These are phyloP conservation scores for Linnemannia zychae DNA, from an alignment of 192 early-diverging fungal species.

Conservation along the genomic window DNA sequence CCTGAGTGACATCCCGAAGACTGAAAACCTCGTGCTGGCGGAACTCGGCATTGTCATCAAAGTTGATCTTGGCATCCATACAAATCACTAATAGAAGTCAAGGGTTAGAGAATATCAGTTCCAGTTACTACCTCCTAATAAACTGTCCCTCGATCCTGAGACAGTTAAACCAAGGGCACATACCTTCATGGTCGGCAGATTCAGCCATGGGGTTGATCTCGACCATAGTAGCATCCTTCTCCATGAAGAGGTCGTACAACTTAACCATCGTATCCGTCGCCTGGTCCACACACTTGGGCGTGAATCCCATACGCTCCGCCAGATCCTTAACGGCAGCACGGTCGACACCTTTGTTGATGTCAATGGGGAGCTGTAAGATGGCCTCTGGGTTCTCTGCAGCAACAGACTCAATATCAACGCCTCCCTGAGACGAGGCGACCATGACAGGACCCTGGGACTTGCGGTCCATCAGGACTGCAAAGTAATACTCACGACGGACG, in stretches of 20 bases:
- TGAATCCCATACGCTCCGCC: slow-evolving; percentile 94
- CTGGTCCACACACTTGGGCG: slow-evolving; percentile 80
- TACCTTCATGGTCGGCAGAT: slow-evolving; percentile 87
- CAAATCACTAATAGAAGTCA: slow-evolving; percentile 71
- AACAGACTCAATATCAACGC: slow-evolving; percentile 98
- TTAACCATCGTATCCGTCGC: slow-evolving; percentile 93
- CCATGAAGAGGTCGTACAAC: slow-evolving; percentile 97
- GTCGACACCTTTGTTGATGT: slow-evolving; percentile 90
- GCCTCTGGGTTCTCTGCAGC: slow-evolving; percentile 97
- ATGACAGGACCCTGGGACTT: slow-evolving; percentile 94
- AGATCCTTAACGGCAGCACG: slow-evolving; percentile 83
- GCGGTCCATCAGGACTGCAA: slow-evolving; percentile 99
- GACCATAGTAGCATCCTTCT: slow-evolving; percentile 98
- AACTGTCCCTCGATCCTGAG: too few relatives aligned
- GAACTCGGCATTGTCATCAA: slow-evolving; percentile 99
- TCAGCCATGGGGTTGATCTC: slow-evolving; percentile 99
- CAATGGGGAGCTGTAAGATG: slow-evolving; percentile 93
- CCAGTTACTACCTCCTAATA: too few relatives aligned
- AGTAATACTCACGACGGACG: slow-evolving; percentile 99
- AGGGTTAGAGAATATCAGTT: too few relatives aligned
- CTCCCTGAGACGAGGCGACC: slow-evolving; percentile 97
- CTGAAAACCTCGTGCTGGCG: slow-evolving; percentile 92
- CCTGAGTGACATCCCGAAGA: slow-evolving; percentile 95
- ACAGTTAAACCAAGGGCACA: too few relatives aligned
- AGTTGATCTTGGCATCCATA: slow-evolving; percentile 99